A percentile compares a stretch with the other conserved stretches of the same genome.
phyloP scores from a whole-genome alignment of 2,329 filamentous ascomycete species.

The Lecanosticta acicola region DNA sequence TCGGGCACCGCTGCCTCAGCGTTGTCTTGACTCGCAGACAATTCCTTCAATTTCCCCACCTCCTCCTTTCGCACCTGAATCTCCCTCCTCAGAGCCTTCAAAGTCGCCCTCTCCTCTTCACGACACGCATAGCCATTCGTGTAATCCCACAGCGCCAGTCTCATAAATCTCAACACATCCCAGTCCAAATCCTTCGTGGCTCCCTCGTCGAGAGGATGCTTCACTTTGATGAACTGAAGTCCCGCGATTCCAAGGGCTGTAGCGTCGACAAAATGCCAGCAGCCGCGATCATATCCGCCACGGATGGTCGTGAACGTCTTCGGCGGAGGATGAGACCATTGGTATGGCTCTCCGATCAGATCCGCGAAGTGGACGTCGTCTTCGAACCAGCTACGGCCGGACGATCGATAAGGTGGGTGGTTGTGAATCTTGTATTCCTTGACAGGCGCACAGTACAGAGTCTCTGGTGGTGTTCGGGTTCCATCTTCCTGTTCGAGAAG shows the following conservation, averaged over 20 bases:
- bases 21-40: no score
- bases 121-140: neutral
- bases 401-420: neutral
- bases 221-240: conserved; percentile 1
- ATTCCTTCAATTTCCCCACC: neutral
- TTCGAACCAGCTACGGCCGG: conserved; percentile 7
- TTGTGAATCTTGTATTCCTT: neutral
- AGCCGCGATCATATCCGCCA: neutral
- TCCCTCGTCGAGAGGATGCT: conserved; percentile 3
- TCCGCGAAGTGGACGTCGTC: conserved; percentile 6
- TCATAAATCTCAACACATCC: conserved; percentile 4
- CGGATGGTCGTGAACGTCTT: neutral
- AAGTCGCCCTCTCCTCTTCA: conserved; percentile 1
- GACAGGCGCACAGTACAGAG: neutral
- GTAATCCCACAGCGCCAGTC: conserved; percentile 4
- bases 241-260: conserved; percentile 3
- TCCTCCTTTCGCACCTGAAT: conserved; percentile 1
- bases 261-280: conserved; percentile 4
- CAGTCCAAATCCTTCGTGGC: conserved; percentile 1
- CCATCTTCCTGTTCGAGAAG: neutral
- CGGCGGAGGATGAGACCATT: conserved; percentile 1
- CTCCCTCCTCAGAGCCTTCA: conserved; percentile 5
- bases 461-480: neutral
- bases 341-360: conserved; percentile 1
- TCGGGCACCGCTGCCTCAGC: no score